Base-by-base conservation (phyloP, 2,329 filamentous ascomycete species). In the Colletotrichum filicis region DNA sequence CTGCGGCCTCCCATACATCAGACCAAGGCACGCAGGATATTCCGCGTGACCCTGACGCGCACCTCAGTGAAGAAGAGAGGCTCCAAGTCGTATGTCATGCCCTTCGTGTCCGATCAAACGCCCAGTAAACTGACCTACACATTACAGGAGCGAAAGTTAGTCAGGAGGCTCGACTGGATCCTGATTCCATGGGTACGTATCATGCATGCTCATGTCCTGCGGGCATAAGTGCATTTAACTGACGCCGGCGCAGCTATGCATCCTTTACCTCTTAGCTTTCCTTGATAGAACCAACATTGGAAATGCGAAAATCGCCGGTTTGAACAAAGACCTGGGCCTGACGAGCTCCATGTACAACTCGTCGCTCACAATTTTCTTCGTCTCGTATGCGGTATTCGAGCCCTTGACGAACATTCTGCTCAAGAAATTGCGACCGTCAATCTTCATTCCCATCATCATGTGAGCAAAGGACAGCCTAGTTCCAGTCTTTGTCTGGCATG, bases 381-480 rank as follows among this genome's bases (percentile, higher is more conserved):
- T 93, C 53, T 86, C 90, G 1, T 94, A 94, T 78, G 84, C 91
- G 0, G 82, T 92, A 16, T 92, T 92, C 73, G 91, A 93, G 80
- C 91, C 91, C 0, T 77, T 95, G 56, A 95, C 94, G 73, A 97
- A 97, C 80, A 85, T 96, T 59, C 82, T 97, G 28, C 90, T 97
- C 72, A 97, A 97, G 83, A 88, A 87, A 22, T 84, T 94, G 74
- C 88, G 91, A 1, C 95, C 95, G 0, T 94, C 92, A 52, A 83
- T 95, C 66, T 98, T 97, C 79, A 91, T 97, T 68, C 93, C 95
- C 2, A 85, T 89, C 37, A 97, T 97, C 79, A 97, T 98, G 92
- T 87, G 26, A 58, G 61, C 56, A 9, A 14, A 30, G 28, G 42
- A 49, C 32, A 3, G 2, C 1, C 14, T 16, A 16, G 6, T 14